Evolutionary conservation across 371 early-diverging fungal genomes (phyloP), one percentile per base, ranked within the genome.

Genomic region (Syncephalis fuscata): DNA sequence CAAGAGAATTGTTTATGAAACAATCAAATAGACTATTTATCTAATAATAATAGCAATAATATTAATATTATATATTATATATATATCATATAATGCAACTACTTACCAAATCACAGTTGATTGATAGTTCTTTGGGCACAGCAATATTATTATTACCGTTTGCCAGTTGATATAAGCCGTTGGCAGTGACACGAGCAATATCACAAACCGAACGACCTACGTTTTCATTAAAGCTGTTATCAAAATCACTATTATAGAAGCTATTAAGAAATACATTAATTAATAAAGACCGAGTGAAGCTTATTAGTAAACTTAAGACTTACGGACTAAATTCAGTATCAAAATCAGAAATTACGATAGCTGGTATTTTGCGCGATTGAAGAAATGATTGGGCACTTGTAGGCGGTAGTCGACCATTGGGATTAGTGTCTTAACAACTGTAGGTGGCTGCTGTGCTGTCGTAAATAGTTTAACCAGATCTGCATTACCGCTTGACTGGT

Each of bases 341-440:
- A 55, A 71, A 84, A 47, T 76, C 84, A 0, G 77, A 70, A 37
- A 85, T 43, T 0, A 82, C 78, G 3, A 76, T 71, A 0, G 82
- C 71, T 4, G 77, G 67, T 19, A 85, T 73, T 15, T 56, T 58
- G 36, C 65, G 62, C 44, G 77, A 64, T 39, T 65, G 54, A 49
- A 83, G 55, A 52, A 85, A 87, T 16, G 80, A 65, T 82, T 80
- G 80, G 1, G 77, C 68, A 44, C 80, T 78, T 15, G 80, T 78
- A 3, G 88, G 88, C 2, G 88, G 88, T 14, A 87, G 50, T 43
- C 72, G 61, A 1, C 65, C 54, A 17, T 78, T 66, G 0, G 62
- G 0, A 3, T 37, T 39, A 49, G 24, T n/a, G 41, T 25, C 39
- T 49, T 26, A 19, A 26, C 20, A n/a, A 42, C 23, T 44, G 36